These are phyloP conservation scores for Wolfiporia cocos DNA, from an alignment of 1,284 basidiomycete genomes.

Conservation along the genomic window DNA sequence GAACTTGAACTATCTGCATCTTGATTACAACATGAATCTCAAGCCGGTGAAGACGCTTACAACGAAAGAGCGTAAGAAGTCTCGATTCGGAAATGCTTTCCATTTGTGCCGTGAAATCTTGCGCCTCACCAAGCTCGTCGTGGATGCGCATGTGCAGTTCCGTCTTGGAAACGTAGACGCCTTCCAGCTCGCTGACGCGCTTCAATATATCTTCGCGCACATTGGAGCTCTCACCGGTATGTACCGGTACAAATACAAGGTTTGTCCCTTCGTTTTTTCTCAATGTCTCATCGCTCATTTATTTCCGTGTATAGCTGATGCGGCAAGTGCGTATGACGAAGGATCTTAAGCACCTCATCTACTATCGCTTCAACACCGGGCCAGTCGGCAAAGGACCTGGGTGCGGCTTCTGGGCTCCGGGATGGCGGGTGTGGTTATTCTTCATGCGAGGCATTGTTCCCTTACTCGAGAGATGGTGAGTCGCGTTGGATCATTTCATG, in stretches of 20 bases:
- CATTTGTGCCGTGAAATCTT: constrained; percentile 97
- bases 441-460: constrained; percentile 99
- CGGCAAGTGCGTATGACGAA: constrained; percentile 99
- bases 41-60: constrained; percentile 99
- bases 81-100: constrained; percentile 99
- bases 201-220: constrained; percentile 98
- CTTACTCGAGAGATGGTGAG: constrained; percentile 87
- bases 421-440: constrained; percentile 99
- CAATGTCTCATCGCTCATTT: neutral
- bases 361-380: constrained; percentile 99
- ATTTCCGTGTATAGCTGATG: constrained; percentile 65
- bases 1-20: constrained; percentile 94
- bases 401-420: constrained; percentile 99
- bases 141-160: constrained; percentile 98
- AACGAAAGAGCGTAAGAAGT: constrained; percentile 99
- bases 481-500: constrained; percentile 3
- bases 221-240: constrained; percentile 98
- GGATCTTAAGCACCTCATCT: constrained; percentile 96
- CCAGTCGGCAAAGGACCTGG: constrained; percentile 99
- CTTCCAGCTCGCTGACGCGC: constrained; percentile 97
- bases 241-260: constrained; percentile 99
- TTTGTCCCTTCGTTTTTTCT: constrained; percentile 23
- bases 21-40: constrained; percentile 93
- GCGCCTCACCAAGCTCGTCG: constrained; percentile 95
- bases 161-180: constrained; percentile 98